Percentiles rank a stretch among this genome's conserved stretches.
phyloP scores from a whole-genome alignment of 2,329 filamentous ascomycete species.

The Cercospora berteroae region DNA sequence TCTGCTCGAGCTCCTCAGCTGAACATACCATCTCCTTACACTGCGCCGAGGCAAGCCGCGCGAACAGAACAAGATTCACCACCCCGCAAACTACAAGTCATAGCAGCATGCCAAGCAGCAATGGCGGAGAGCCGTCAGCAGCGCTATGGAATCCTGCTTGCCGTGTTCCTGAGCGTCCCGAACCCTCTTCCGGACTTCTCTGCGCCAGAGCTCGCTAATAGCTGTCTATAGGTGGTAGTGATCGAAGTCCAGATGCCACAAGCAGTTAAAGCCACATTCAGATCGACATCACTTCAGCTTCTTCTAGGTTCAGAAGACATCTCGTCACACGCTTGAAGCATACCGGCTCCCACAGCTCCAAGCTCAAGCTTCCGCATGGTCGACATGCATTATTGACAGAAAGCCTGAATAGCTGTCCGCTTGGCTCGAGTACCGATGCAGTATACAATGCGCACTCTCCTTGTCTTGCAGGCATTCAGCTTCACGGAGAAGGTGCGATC shows the following conservation, averaged over 20 bases:
- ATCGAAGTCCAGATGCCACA: not conserved
- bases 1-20: not conserved
- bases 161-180: conserved; percentile 6
- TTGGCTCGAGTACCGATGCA: not conserved
- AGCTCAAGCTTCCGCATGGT: not conserved
- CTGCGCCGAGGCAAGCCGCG: not conserved
- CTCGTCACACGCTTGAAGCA: not conserved
- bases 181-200: not conserved
- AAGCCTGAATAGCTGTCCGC: not conserved
- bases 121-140: not conserved
- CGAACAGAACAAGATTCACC: not conserved
- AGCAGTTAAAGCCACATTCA: not conserved
- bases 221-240: not conserved
- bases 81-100: conserved; percentile 1
- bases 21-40: not conserved
- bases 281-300: not conserved
- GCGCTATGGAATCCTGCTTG: conserved; percentile 1
- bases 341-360: not conserved
- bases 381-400: not conserved
- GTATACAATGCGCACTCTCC: not conserved
- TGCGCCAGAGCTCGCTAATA: not conserved
- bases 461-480: not conserved
- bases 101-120: not conserved
- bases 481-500: not conserved
- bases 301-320: not conserved